A percentile compares a stretch with the other conserved stretches of the same genome.
Evolutionary conservation across 2,329 filamentous ascomycete species (phyloP).

Genomic region (Dothideomycetidae sp.): DNA sequence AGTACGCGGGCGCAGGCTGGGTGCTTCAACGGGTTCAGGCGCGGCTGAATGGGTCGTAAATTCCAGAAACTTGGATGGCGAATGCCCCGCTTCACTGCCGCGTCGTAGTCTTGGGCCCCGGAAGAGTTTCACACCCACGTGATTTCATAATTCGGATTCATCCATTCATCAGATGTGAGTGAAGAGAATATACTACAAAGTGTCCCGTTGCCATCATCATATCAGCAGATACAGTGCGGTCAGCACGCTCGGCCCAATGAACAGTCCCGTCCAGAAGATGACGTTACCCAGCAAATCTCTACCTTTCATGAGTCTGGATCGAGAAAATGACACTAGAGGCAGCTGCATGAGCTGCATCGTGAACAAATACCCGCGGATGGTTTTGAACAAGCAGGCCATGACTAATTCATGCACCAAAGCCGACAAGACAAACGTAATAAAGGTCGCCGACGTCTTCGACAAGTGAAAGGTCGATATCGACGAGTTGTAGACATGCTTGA

Average conservation of each 20-base stretch:
- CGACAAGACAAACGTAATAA: conserved; percentile 60
- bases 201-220: conserved; percentile 16
- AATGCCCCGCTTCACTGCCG: no score
- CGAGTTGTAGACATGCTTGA: conserved; percentile 66
- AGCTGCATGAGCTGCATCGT: conserved; percentile 61
- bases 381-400: conserved; percentile 71
- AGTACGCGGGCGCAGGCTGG: no score
- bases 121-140: no score
- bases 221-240: conserved; percentile 39
- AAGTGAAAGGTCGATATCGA: conserved; percentile 61
- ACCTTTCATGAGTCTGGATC: conserved; percentile 51
- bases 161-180: no score
- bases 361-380: conserved; percentile 59
- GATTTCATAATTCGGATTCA: no score
- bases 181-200: no score
- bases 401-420: conserved; percentile 61
- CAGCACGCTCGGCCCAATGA: conserved; percentile 55
- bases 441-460: conserved; percentile 54
- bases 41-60: no score
- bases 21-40: no score
- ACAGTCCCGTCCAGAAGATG: conserved; percentile 67
- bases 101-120: no score
- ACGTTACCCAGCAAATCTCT: conserved; percentile 53
- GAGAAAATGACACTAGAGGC: conserved; percentile 52
- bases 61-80: no score